These are phyloP conservation scores for Globisporangium mamillatum DNA, from an alignment of 352 stramenopile genomes.

Conservation along the genomic window DNA sequence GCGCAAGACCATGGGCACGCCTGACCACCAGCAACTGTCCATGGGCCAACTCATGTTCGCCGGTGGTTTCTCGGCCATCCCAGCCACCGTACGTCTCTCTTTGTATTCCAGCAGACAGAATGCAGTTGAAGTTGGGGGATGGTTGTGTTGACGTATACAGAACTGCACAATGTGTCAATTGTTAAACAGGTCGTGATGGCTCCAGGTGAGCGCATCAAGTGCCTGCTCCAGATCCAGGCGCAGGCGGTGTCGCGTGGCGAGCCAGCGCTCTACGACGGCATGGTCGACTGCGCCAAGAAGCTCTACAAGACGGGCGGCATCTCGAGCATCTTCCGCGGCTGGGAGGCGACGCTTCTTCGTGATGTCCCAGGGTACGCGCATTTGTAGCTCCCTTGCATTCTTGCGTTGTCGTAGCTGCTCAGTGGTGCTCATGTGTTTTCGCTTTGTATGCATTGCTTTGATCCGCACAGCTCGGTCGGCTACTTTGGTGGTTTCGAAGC, in stretches of 20 bases:
- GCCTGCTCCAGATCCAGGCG: slow-evolving; percentile 91
- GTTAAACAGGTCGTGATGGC: slow-evolving; percentile 84
- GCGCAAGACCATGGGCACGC: slow-evolving; percentile 62
- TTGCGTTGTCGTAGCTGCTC: neutral
- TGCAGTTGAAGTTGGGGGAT: neutral
- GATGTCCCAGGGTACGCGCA: slow-evolving; percentile 90
- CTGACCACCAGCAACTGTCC: slow-evolving; percentile 55
- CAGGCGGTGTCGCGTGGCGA: slow-evolving; percentile 75
- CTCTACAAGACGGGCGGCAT: slow-evolving; percentile 91
- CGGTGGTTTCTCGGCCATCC: slow-evolving; percentile 88
- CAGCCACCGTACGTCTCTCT: slow-evolving; percentile 41
- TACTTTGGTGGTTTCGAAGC: slow-evolving; percentile 96
- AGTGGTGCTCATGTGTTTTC: neutral
- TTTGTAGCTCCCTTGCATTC: neutral
- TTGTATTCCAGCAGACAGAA: neutral
- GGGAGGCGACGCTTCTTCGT: slow-evolving; percentile 91
- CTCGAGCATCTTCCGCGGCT: slow-evolving; percentile 93
- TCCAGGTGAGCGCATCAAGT: slow-evolving; percentile 97
- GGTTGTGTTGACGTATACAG: slow-evolving; percentile 7
- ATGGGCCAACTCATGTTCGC: slow-evolving; percentile 89
- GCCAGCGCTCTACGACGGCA: slow-evolving; percentile 91
- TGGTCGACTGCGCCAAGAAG: slow-evolving; percentile 94
- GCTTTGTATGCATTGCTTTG: neutral
- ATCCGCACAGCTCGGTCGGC: slow-evolving; percentile 72
- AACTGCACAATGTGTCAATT: neutral